Percentiles rank a stretch among this genome's conserved stretches.
These are phyloP conservation scores for Didymella glomerata DNA, from an alignment of 2,329 filamentous ascomycete species.

Conservation along the genomic window DNA sequence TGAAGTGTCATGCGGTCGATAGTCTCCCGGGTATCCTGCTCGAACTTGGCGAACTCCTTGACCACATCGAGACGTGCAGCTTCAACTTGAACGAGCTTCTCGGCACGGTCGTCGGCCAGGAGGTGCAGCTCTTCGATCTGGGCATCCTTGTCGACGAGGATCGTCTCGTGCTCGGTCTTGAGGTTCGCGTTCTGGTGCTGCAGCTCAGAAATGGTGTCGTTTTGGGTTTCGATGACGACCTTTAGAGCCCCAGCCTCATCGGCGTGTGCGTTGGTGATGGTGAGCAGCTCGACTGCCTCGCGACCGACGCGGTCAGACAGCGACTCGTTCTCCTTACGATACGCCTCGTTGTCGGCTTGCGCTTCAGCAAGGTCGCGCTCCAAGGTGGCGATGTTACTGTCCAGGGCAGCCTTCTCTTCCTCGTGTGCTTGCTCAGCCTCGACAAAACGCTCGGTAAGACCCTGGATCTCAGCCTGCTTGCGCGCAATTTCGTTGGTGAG, in stretches of 20 bases:
- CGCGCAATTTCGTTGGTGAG: slow-evolving; percentile 53
- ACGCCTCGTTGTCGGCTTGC: slow-evolving; percentile 36
- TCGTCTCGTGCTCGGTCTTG: slow-evolving; percentile 34
- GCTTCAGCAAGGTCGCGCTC: slow-evolving; percentile 31
- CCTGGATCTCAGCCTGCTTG: slow-evolving; percentile 50
- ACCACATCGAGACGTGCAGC: slow-evolving; percentile 46
- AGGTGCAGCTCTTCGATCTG: slow-evolving; percentile 49
- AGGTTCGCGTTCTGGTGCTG: slow-evolving; percentile 37
- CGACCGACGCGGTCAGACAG: slow-evolving; percentile 41
- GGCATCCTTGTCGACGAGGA: slow-evolving; percentile 36
- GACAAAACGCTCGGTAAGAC: slow-evolving; percentile 41
- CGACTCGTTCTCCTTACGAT: slow-evolving; percentile 40
- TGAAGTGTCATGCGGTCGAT: slow-evolving; percentile 42
- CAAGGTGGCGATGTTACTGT: slow-evolving; percentile 35
- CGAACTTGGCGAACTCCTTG: slow-evolving; percentile 38
- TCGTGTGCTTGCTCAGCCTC: slow-evolving; percentile 39
- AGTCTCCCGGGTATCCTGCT: slow-evolving; percentile 42
- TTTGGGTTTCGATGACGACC: slow-evolving; percentile 48
- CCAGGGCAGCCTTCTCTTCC: slow-evolving; percentile 38
- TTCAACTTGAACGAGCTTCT: slow-evolving; percentile 44
- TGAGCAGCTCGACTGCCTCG: slow-evolving; percentile 43
- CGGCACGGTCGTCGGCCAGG: slow-evolving; percentile 45
- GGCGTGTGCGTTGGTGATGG: slow-evolving; percentile 37
- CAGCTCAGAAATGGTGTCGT: slow-evolving; percentile 51
- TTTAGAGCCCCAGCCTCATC: slow-evolving; percentile 48